Percentiles rank a stretch among this genome's conserved stretches.
Conservation (phyloP, 306 rosid species). For the Malus fusca region DNA sequence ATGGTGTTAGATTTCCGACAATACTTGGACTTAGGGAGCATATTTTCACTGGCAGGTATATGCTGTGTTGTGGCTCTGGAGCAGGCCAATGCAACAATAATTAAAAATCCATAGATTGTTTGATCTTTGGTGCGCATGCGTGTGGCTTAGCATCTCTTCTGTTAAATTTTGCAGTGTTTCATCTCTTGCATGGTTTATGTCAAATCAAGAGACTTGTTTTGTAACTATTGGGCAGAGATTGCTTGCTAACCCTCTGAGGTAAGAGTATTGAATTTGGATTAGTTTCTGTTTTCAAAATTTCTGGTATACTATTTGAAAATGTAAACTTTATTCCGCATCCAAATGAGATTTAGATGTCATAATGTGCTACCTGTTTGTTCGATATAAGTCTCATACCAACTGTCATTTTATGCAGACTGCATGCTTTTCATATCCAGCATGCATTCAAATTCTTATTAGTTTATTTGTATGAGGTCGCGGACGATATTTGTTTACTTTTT, state of each 20-base stretch:
- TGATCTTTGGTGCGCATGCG: not conserved
- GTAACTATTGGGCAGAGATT: constrained; percentile 95
- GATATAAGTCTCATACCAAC: not conserved
- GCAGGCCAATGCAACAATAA: constrained; percentile 7
- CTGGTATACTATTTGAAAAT: not conserved
- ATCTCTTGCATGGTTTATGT: constrained; percentile 98
- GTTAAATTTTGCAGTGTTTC: constrained; percentile 73
- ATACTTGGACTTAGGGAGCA: constrained; percentile 97
- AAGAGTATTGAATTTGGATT: constrained; percentile 11
- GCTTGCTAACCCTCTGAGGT: constrained; percentile 88
- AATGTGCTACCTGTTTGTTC: not conserved
- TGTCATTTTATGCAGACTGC: not conserved
- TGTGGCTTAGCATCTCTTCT: constrained; percentile 7
- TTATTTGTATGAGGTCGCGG: not conserved
- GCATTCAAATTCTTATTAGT: not conserved
- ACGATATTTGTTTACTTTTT: not conserved
- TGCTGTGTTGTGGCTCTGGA: constrained; percentile 17
- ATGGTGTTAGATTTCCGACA: constrained; percentile 66
- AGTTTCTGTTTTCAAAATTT: not conserved
- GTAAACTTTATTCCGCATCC: not conserved
- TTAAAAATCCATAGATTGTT: not conserved
- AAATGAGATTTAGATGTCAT: not conserved
- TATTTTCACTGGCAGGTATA: constrained; percentile 95
- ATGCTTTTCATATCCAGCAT: not conserved
- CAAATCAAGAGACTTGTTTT: constrained; percentile 90